Evolutionary conservation across 163 green algal species (phyloP), one percentile per base, ranked within the genome.

Genomic region (Prototheca cutis): DNA sequence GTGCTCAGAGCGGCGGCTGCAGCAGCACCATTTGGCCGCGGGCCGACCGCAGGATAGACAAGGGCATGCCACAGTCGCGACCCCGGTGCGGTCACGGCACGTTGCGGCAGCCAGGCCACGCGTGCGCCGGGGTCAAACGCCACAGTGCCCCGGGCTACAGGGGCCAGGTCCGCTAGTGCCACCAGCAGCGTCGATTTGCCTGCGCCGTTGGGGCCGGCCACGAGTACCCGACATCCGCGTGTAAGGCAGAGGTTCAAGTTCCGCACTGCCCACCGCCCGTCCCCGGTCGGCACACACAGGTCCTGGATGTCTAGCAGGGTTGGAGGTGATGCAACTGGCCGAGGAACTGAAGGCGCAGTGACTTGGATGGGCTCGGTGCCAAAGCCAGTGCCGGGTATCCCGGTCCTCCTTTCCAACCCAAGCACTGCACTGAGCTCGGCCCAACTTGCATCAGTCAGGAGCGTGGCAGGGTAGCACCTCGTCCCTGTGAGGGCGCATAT

Each of bases 141-240:
- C 30, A 58, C 2, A 23, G 8, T 10, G 36, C 65, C 45, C 5
- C 7, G n/a, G 5, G 10, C 29, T 29, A 54, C 13, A 3, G 62
- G 73, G 82, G 85, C 95, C 28, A 97, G 70, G 21, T 92, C 90
- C 19, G 86, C 87, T 24, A 71, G 56, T 21, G 83, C 80, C 5
- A 80, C 62, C 67, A 96, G 63, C 13, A 94, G 55, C 5, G 72
- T 86, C 21, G 88, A 97, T 80, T 99, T 99, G 54, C 92, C 92
- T 7, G 80, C 81, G 18, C 92, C 92, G 29, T 77, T 89, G 33
- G 88, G 89, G 0, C 92, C 92, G 76, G 90, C 89, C n/a, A 99
- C 79, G 8, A 97, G 77, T 53, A 95, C 66, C 2, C 76, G 84
- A 25, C 75, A 31, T 4, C 84, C 83, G 1, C 56, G 23, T 0